phyloP scores from a whole-genome alignment of 2,329 filamentous ascomycete species.

The Ophiostoma ips region DNA sequence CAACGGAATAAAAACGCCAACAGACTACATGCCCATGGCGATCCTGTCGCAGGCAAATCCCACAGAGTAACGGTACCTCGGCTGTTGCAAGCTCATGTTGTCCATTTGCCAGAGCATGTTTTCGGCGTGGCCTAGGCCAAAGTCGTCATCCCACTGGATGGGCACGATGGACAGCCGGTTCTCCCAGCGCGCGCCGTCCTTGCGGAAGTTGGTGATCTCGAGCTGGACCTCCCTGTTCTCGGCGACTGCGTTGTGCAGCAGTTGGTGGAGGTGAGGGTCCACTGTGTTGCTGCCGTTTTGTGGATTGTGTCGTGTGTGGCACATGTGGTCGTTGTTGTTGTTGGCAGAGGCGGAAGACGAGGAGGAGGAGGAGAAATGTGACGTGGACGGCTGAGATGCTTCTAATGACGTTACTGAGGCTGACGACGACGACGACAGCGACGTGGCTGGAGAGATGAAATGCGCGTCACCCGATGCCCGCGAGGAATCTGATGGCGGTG shows the following conservation, averaged over 20 bases:
- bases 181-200: constrained; percentile 65
- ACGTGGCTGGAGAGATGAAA: neutral
- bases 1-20: neutral
- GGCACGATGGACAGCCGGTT: constrained; percentile 81
- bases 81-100: neutral
- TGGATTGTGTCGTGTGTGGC: too few species aligned
- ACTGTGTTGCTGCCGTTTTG: neutral
- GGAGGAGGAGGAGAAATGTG: neutral
- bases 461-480: neutral
- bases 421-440: neutral
- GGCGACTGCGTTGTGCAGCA: constrained; percentile 33
- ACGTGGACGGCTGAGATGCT: neutral
- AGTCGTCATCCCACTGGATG: constrained; percentile 50
- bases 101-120: neutral
- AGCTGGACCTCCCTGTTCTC: constrained; percentile 32
- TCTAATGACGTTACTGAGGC: neutral
- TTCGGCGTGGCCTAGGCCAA: constrained; percentile 14
- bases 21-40: neutral
- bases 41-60: constrained; percentile 56
- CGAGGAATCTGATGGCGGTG: neutral
- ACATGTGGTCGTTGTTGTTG: neutral
- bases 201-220: constrained; percentile 63
- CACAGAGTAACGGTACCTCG: constrained; percentile 52
- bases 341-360: neutral
- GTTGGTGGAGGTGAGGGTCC: constrained; percentile 32